A percentile compares a stretch with the other conserved stretches of the same genome.
These are phyloP conservation scores for Tulasnella calospora DNA, from an alignment of 768 basidiomycete species.

Conservation along the genomic window DNA sequence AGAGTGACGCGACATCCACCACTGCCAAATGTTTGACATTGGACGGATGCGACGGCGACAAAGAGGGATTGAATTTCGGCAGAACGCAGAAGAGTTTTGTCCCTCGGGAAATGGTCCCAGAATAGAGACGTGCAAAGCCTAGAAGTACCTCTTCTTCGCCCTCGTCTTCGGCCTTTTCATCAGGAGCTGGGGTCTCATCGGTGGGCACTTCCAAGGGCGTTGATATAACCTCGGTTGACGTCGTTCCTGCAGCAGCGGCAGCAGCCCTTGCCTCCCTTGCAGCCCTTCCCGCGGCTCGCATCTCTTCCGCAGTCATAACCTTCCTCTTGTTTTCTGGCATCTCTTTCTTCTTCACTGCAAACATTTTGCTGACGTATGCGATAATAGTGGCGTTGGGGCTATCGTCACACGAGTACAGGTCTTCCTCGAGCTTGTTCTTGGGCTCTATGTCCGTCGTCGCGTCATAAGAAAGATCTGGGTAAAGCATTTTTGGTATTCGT, in stretches of 20 bases:
- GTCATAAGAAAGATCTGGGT: slow-evolving; percentile 58
- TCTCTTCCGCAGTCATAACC: slow-evolving; percentile 73
- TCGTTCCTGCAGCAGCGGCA: slow-evolving; percentile 32
- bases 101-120: slow-evolving; percentile 70
- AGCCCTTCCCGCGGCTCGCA: slow-evolving; percentile 61
- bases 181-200: slow-evolving; percentile 8
- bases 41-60: slow-evolving; percentile 58
- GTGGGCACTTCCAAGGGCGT: neutral
- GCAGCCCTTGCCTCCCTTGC: slow-evolving; percentile 43
- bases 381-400: slow-evolving; percentile 55
- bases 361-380: slow-evolving; percentile 98
- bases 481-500: slow-evolving; percentile 86
- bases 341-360: slow-evolving; percentile 74
- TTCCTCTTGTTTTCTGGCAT: slow-evolving; percentile 82
- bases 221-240: neutral
- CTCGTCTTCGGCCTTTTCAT: slow-evolving; percentile 31
- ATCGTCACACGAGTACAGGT: slow-evolving; percentile 69
- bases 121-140: slow-evolving; percentile 92
- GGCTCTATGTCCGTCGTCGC: slow-evolving; percentile 52
- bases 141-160: slow-evolving; percentile 62
- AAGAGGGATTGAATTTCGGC: slow-evolving; percentile 72
- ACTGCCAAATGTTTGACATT: slow-evolving; percentile 60
- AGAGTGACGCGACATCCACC: slow-evolving; percentile 68
- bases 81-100: slow-evolving; percentile 65
- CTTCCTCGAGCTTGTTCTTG: slow-evolving; percentile 75